Evolutionary conservation across 805 yeast species (phyloP).

Genomic region (Candida wancherniae): DNA sequence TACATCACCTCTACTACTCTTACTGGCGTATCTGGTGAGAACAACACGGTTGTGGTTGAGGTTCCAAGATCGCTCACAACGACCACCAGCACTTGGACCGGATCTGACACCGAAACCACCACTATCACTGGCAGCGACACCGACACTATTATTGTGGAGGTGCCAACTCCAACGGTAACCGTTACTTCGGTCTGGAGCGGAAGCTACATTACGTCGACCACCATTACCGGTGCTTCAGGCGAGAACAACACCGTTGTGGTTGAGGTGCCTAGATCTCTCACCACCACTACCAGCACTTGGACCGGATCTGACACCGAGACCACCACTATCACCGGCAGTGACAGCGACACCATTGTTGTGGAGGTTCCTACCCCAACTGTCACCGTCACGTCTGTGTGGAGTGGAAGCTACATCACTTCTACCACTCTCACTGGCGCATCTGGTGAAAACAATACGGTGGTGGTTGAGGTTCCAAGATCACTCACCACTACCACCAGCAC

Average conservation of each 20-base stretch:
- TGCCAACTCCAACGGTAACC: conserved; percentile 9
- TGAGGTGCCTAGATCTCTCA: conserved; percentile 7
- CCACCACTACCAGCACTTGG: conserved; percentile 11
- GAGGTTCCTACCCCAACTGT: conserved; percentile 7
- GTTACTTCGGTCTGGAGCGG: conserved; percentile 8
- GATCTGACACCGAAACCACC: not conserved
- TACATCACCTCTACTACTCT: conserved; percentile 6
- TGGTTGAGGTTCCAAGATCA: conserved; percentile 11
- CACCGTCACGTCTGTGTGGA: conserved; percentile 5
- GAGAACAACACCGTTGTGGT: conserved; percentile 9
- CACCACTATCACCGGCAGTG: conserved; percentile 1
- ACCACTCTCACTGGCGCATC: conserved; percentile 5
- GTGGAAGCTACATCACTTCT: conserved; percentile 4
- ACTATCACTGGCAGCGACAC: not conserved
- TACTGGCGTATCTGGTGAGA: conserved; percentile 8
- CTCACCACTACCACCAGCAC: conserved; percentile 8
- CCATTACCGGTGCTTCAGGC: conserved; percentile 4
- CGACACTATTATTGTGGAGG: conserved; percentile 5
- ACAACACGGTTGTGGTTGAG: conserved; percentile 17
- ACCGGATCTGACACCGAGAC: conserved; percentile 1
- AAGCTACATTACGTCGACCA: conserved; percentile 1
- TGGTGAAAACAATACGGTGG: conserved; percentile 6
- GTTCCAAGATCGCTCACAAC: conserved; percentile 1
- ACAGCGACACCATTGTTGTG: conserved; percentile 6
- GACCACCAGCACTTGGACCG: not conserved